Base-by-base conservation (phyloP, 192 early-diverging fungal genomes). In the Podila epicladia region DNA sequence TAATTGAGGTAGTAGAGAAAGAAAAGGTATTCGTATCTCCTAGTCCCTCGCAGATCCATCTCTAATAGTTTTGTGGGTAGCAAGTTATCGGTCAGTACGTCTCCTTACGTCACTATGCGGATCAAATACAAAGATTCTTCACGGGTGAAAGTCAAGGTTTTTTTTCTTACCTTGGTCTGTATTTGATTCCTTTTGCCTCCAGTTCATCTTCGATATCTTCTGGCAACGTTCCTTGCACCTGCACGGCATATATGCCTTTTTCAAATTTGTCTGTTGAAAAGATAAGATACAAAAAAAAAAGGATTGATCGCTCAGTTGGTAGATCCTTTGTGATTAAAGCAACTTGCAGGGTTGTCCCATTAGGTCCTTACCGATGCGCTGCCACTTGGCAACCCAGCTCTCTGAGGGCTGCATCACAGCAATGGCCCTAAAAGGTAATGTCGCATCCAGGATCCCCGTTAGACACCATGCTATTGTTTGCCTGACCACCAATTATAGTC, bases 301-400 rank as follows among this genome's bases (percentile, higher is more conserved):
- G 20, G 24, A 55, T 9, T 5, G 22, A 55, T 55, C 22, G 53
- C 8, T 55, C 24, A 55, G 22, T 5, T 24, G 11, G n/a, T 9
- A 11, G 22, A 55, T 22, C 53, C 22, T 24, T 55, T 0, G 53
- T n/a, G 20, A 26, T 22, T 24, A 55, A n/a, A 55, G 20, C 24
- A 55, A 7, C 53, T 17, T 55, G n/a, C 50, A n/a, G 53, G 1
- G 4, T 17, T 55, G 9, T 26, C 9, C 8, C 22, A 0, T 6
- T 17, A 24, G 20, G 9, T 55, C 26, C 65, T 82, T 83, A 91
- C 90, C 86, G 58, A 91, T 85, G 57, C 86, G 89, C 49, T 93
- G 87, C 85, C 89, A 94, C 73, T 89, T 91, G 57, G 89, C 91
- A 15, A 94, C 91, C 94, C 94, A 95, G 64, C 89, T 91, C 60